Base-by-base conservation (phyloP, 2,329 filamentous ascomycete genomes). In the Exophiala xenobiotica region DNA sequence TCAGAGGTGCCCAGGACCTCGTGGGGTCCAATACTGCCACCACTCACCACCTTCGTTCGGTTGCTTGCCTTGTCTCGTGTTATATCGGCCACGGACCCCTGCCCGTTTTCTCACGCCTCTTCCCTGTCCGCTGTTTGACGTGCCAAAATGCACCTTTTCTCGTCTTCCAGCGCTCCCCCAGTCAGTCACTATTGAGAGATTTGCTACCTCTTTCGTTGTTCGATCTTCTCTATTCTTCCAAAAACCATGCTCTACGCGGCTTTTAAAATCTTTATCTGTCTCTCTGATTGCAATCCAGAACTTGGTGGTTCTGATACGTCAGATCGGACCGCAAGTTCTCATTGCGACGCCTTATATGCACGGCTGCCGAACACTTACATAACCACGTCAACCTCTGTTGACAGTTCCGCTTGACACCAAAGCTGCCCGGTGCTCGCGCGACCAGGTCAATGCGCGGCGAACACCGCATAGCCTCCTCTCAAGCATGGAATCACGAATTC, bases 401-500 rank as follows among this genome's bases (percentile, higher is more conserved):
- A 54, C 51, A 46, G 41, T 27, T 46, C 37, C 38, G 35, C 42
- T 46, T 58, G 51, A 47, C 55, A 52, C 49, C 35, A 27, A 37
- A 39, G 31, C 16, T 14, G 26, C 24, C 45, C 31, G 29, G 38
- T 27, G 23, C 42, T 40, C 50, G 41, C 29, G 42, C 45, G 23
- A 20, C 4, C 38, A 35, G 31, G 46, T 49, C 55, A 57, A 57
- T 54, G 54, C 49, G 26, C 41, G 38, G 46, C 29, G 18, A 43
- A 23, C 27, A 12, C 29, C 18, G 23, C 47, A 24, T 26, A 49
- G 20, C 24, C 16, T 49, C 42, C 20, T 26, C 45, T 50, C 11
- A 44, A 54, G 29, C 33, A 58, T 58, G 55, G 55, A 58, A 41
- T 53, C 49, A 31, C 52, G 55, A 40, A 33, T 58, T 26, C 55